Evolutionary conservation across 352 stramenopile genomes (phyloP), one percentile per base, ranked within the genome.

Genomic region (Phytophthora fragariaefolia): DNA sequence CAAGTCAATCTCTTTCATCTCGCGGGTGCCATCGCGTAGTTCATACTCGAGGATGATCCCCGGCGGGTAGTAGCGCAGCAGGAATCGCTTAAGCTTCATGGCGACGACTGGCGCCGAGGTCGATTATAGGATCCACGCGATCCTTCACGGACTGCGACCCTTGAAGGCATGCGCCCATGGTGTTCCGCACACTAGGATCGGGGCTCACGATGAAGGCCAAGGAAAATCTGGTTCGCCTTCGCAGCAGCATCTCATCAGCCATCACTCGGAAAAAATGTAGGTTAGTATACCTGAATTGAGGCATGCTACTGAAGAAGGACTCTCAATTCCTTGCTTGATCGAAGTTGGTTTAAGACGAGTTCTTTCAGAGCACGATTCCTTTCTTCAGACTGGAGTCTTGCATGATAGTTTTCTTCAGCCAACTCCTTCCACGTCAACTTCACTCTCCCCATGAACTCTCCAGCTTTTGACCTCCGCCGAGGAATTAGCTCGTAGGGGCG

Each of bases 21-120:
- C 91, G 52, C 90, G 78, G 24, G 89, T 97, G 66, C 91, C 93
- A 74, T 99, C 95, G 36, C 93, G 85, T 34, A 97, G 71, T 67
- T 98, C 95, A 73, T 98, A 98, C 77, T 99, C 96, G 61, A 99
- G 84, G 63, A 98, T 98, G 74, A 99, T 98, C 9, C 95, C 91
- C 30, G 95, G 95, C 57, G 96, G 95, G 67, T 98, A 98, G 77
- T 98, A 98, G 52, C 96, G 80, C 63, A 98, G 77, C 65, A 98
- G 69, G 68, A 98, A 98, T 42, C 95, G 80, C 80, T 98, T 98
- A 24, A 98, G 83, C 80, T 98, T 98, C 96, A 98, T 98, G 49
- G 38, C 28, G n/a, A 2, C 17, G 24, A 49, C 52, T 68, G 20
- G 34, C 24, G 38, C 34, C 22, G 3, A 36, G 13, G 46, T 45